A percentile compares a stretch with the other conserved stretches of the same genome.
These are phyloP conservation scores for Globisporangium yorkense DNA, from an alignment of 352 stramenopile genomes.

Conservation along the genomic window DNA sequence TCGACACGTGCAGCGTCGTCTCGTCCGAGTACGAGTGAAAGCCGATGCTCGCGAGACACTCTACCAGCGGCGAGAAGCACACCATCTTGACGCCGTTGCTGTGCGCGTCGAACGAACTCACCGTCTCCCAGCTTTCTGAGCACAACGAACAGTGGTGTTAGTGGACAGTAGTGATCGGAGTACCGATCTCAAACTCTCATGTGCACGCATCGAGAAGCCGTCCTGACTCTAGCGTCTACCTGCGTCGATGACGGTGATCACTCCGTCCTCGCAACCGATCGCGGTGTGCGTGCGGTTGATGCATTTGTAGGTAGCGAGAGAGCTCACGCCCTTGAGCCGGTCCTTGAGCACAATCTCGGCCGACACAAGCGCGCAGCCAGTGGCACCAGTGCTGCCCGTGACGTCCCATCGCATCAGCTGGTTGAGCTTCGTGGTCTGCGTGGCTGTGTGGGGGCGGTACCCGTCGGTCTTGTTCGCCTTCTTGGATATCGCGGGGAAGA, in stretches of 20 bases:
- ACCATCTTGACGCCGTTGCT: slow-evolving; percentile 51
- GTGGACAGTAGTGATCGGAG: not conserved
- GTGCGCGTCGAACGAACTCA: slow-evolving; percentile 49
- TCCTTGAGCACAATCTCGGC: slow-evolving; percentile 24
- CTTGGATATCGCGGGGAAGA: slow-evolving; percentile 28
- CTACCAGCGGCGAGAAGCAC: slow-evolving; percentile 33
- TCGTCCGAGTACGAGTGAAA: slow-evolving; percentile 65
- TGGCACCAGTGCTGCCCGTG: slow-evolving; percentile 2
- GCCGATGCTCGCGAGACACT: slow-evolving; percentile 52
- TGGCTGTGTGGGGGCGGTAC: slow-evolving; percentile 25
- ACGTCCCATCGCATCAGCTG: slow-evolving; percentile 59
- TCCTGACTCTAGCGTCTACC: not conserved
- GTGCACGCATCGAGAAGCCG: not conserved
- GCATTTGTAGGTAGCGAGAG: slow-evolving; percentile 34
- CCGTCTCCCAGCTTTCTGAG: slow-evolving; percentile 31
- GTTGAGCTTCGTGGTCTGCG: slow-evolving; percentile 42
- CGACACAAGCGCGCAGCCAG: slow-evolving; percentile 13
- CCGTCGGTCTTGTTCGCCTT: slow-evolving; percentile 12
- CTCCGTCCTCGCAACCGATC: slow-evolving; percentile 46
- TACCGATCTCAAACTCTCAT: not conserved
- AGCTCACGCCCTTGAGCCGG: slow-evolving; percentile 44
- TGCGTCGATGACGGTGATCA: slow-evolving; percentile 46
- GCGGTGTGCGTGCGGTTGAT: slow-evolving; percentile 50
- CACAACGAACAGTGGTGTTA: not conserved
- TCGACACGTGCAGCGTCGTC: slow-evolving; percentile 48